phyloP scores from a whole-genome alignment of 805 yeast genomes.

The Candida silvicultrix region DNA sequence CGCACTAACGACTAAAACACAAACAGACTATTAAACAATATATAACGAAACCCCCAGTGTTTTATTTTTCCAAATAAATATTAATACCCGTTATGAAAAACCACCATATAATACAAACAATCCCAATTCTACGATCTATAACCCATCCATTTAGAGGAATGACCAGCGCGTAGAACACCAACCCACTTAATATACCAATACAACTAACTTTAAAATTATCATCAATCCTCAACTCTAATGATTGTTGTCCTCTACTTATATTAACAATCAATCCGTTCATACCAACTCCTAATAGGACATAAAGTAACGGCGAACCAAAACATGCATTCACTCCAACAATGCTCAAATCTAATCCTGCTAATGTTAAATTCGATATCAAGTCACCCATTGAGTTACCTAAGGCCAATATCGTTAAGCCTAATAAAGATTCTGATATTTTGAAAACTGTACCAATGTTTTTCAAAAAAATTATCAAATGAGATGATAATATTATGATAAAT shows the following conservation, averaged over 20 bases:
- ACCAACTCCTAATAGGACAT: conserved; percentile 76
- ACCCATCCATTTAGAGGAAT: conserved; percentile 19
- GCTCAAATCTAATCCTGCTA: conserved; percentile 77
- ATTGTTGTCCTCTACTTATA: conserved; percentile 1
- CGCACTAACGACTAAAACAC: too few species aligned
- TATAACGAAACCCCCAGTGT: neutral
- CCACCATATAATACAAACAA: conserved; percentile 22
- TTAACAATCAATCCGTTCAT: conserved; percentile 53
- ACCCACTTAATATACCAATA: conserved; percentile 14
- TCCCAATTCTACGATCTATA: conserved; percentile 20
- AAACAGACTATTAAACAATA: too few species aligned
- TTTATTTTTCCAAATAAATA: conserved; percentile 12
- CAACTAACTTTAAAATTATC: conserved; percentile 17
- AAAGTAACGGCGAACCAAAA: conserved; percentile 85
- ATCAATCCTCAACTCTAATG: conserved; percentile 13
- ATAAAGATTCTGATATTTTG: conserved; percentile 64
- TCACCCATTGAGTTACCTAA: conserved; percentile 93
- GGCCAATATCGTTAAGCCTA: conserved; percentile 87
- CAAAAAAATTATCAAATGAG: conserved; percentile 60
- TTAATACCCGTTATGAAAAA: conserved; percentile 15
- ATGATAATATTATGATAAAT: conserved; percentile 66
- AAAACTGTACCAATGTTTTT: conserved; percentile 54
- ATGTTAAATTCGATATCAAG: conserved; percentile 72
- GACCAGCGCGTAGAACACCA: conserved; percentile 15
- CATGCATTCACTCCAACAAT: conserved; percentile 94